These are phyloP conservation scores for Nannochloris sp. DNA, from an alignment of 139 green algal species.

Conservation along the genomic window DNA sequence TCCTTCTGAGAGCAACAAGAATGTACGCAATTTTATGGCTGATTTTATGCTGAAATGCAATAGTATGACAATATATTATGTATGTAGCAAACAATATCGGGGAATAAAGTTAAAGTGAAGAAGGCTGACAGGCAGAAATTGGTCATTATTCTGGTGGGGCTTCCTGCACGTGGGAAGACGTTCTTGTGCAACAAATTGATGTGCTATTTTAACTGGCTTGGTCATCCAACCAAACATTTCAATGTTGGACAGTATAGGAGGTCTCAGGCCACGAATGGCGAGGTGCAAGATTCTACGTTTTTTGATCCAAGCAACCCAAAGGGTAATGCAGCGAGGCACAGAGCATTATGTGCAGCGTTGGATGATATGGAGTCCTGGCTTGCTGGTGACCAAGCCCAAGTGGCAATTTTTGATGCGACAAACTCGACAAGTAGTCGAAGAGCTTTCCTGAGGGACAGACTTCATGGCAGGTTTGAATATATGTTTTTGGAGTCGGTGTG, in stretches of 20 bases:
- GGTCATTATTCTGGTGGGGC: slow-evolving; percentile 78
- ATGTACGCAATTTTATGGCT: too few species aligned
- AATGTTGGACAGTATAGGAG: slow-evolving; percentile 91
- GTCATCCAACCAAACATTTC: slow-evolving; percentile 85
- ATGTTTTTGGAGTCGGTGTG: slow-evolving; percentile 95
- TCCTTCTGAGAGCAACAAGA: too few species aligned
- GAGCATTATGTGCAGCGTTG: slow-evolving; percentile 68
- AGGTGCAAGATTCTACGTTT: slow-evolving; percentile 70
- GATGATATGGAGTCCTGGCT: slow-evolving; percentile 81
- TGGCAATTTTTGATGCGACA: slow-evolving; percentile 93
- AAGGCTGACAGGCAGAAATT: slow-evolving; percentile 59
- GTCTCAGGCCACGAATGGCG: slow-evolving; percentile 28
- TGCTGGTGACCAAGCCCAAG: slow-evolving; percentile 25
- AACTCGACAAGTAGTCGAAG: slow-evolving; percentile 79
- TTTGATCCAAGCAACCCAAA: slow-evolving; percentile 74
- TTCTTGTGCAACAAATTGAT: slow-evolving; percentile 89
- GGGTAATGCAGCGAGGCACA: slow-evolving; percentile 58
- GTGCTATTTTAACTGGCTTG: slow-evolving; percentile 82
- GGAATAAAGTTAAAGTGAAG: slow-evolving; percentile 8
- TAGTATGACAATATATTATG: too few species aligned
- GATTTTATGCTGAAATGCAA: too few species aligned
- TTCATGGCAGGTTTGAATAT: slow-evolving; percentile 73
- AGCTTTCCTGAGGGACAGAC: slow-evolving; percentile 52
- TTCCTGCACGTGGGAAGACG: slow-evolving; percentile 86
- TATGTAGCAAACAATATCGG: too few species aligned